Conservation (phyloP, 106 monocot species). For the Allium sativum region DNA sequence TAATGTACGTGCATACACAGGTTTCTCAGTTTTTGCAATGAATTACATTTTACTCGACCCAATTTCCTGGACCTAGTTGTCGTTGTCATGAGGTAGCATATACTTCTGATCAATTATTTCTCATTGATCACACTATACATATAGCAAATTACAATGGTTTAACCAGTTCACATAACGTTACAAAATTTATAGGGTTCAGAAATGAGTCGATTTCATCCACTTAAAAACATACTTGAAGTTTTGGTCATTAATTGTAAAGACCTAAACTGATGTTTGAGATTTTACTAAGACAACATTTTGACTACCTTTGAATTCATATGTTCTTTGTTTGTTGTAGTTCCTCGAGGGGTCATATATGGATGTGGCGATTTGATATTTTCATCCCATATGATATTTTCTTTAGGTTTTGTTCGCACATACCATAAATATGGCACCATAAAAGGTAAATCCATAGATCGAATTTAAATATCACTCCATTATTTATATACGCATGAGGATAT, state of each 20-base stretch:
- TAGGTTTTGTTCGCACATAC: slow-evolving; percentile 82
- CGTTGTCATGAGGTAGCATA: slow-evolving; percentile 84
- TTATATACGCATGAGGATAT: too few relatives aligned
- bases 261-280: not conserved
- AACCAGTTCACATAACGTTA: too few relatives aligned
- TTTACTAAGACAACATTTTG: not conserved
- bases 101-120: not conserved
- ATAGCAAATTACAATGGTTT: slow-evolving; percentile 3
- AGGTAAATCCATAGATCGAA: slow-evolving; percentile 26
- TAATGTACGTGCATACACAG: slow-evolving; percentile 22
- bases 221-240: slow-evolving; percentile 58
- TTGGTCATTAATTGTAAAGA: slow-evolving; percentile 71
- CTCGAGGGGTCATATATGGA: slow-evolving; percentile 64
- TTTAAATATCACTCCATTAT: too few relatives aligned
- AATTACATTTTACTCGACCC: slow-evolving; percentile 93
- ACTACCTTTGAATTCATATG: not conserved
- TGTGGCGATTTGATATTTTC: slow-evolving; percentile 98
- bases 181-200: slow-evolving; percentile 46
- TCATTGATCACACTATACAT: not conserved
- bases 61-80: slow-evolving; percentile 93
- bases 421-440: slow-evolving; percentile 74
- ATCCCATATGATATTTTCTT: slow-evolving; percentile 91
- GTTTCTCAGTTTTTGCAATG: slow-evolving; percentile 62
- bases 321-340: slow-evolving; percentile 45
- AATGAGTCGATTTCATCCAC: slow-evolving; percentile 60